Percentiles rank a stretch among this genome's conserved stretches.
Conservation (phyloP, 371 early-diverging fungal species). For the Dentiscutata heterogama region DNA sequence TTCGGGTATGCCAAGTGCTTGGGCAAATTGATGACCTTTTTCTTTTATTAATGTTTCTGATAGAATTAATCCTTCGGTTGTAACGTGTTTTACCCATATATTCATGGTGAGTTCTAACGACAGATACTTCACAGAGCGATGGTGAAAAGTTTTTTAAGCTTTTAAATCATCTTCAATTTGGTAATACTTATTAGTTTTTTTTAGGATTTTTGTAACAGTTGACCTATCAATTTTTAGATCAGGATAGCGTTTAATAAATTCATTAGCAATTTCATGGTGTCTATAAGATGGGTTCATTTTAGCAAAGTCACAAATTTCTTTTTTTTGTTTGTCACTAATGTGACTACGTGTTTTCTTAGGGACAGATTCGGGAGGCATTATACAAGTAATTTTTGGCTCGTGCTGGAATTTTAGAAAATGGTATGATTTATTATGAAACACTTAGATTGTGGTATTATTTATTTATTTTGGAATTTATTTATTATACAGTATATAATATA, state of each 20-base stretch:
- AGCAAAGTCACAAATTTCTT: constrained; percentile 18
- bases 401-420: too few relatives aligned
- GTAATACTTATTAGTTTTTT: not conserved
- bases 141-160: not conserved
- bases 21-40: constrained; percentile 15
- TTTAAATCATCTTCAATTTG: not conserved
- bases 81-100: constrained; percentile 13
- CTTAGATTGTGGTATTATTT: too few relatives aligned
- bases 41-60: constrained; percentile 21
- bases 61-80: not conserved
- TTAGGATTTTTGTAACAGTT: constrained; percentile 7
- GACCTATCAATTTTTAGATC: not conserved
- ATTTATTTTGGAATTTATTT: too few relatives aligned
- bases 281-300: not conserved
- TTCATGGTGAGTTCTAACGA: not conserved
- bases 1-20: constrained; percentile 3
- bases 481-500: too few relatives aligned
- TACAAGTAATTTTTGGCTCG: too few relatives aligned
- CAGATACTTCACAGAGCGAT: constrained; percentile 13
- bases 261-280: constrained; percentile 10
- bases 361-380: too few relatives aligned
- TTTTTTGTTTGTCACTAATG: not conserved
- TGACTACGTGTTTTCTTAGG: not conserved
- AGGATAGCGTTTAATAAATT: not conserved
- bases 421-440: too few relatives aligned